These are phyloP conservation scores for Phytophthora pluvialis DNA, from an alignment of 352 stramenopile genomes.

Conservation along the genomic window DNA sequence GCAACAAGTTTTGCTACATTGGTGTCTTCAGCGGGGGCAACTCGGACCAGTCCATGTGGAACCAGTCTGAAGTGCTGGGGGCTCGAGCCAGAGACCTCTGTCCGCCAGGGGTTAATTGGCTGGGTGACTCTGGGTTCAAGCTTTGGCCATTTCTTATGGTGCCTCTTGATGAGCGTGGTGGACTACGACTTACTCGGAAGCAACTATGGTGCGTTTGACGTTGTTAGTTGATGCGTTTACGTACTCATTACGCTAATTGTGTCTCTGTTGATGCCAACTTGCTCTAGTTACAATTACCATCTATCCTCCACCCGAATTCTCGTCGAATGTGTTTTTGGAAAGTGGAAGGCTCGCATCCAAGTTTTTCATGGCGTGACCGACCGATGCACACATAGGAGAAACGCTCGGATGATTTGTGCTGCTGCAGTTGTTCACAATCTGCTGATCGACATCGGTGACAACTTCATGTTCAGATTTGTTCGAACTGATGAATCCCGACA, in stretches of 20 bases:
- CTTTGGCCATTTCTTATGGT: conserved; percentile 20
- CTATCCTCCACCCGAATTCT: neutral
- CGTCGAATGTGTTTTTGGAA: conserved; percentile 10
- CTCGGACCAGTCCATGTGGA: conserved; percentile 20
- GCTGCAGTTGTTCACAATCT: conserved; percentile 1
- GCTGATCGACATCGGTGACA: neutral
- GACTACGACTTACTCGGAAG: conserved; percentile 3
- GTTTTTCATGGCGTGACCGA: neutral
- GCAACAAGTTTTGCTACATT: conserved; percentile 22
- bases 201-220: conserved; percentile 1
- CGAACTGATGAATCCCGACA: no score
- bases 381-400: neutral
- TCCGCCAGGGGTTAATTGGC: conserved; percentile 16
- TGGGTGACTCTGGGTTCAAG: conserved; percentile 16
- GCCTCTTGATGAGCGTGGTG: conserved; percentile 6
- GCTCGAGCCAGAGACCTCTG: neutral
- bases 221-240: neutral
- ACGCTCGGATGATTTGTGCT: conserved; percentile 6
- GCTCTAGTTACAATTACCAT: conserved; percentile 13
- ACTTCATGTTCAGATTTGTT: neutral
- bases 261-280: neutral
- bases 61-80: conserved; percentile 11
- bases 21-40: conserved; percentile 19
- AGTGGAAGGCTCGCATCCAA: conserved; percentile 5
- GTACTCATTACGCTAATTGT: no score